Percentiles rank a stretch among this genome's conserved stretches.
phyloP scores from a whole-genome alignment of 768 basidiomycete genomes.

The Boletus huronensis region DNA sequence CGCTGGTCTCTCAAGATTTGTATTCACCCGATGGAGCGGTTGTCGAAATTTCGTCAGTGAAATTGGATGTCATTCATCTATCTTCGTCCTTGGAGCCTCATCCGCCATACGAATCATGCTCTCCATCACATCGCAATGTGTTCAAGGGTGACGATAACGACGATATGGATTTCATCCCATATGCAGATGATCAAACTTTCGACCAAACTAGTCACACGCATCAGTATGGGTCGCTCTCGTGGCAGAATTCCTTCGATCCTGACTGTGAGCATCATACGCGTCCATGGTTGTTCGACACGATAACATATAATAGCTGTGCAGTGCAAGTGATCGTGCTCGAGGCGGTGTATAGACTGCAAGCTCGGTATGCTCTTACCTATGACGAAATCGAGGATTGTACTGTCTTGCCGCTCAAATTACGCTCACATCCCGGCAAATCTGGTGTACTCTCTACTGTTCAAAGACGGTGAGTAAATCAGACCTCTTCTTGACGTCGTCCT shows the following conservation, averaged over 20 bases:
- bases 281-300: conserved; percentile 13
- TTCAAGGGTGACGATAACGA: conserved; percentile 56
- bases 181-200: conserved; percentile 58
- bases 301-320: conserved; percentile 23
- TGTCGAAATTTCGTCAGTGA: conserved; percentile 4
- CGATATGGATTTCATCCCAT: conserved; percentile 58
- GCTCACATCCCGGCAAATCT: conserved; percentile 22
- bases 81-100: conserved; percentile 21
- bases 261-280: conserved; percentile 35
- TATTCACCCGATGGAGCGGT: conserved; percentile 19
- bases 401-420: conserved; percentile 42
- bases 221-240: conserved; percentile 46
- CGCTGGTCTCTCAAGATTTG: conserved; percentile 5
- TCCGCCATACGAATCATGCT: conserved; percentile 54
- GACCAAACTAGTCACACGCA: conserved; percentile 35
- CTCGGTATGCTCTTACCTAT: conserved; percentile 36
- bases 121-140: conserved; percentile 46
- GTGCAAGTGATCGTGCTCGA: conserved; percentile 52
- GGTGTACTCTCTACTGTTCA: conserved; percentile 26
- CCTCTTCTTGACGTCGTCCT: conserved; percentile 23
- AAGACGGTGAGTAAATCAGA: conserved; percentile 18
- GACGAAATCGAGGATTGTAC: conserved; percentile 46
- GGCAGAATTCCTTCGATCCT: conserved; percentile 44
- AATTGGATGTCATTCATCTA: conserved; percentile 15
- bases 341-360: conserved; percentile 42